Conservation (phyloP, 257 asterid genomes). For the Mentha longifolia region DNA sequence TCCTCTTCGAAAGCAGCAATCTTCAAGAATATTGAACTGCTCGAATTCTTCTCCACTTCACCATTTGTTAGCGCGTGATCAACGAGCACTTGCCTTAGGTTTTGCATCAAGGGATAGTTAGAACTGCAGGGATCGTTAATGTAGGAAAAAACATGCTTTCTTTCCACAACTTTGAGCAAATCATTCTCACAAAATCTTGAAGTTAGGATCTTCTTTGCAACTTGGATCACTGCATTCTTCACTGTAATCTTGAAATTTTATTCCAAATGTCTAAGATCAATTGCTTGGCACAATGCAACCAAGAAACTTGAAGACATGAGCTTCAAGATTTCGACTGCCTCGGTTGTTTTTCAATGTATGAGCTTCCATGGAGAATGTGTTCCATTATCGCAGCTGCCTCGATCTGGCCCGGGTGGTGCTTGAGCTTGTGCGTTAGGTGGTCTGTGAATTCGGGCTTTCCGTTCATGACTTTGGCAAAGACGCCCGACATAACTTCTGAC, state of each 20-base stretch:
- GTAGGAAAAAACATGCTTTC: constrained; percentile 42
- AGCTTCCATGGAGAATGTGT: too few relatives aligned
- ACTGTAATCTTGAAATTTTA: constrained; percentile 41
- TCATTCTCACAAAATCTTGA: constrained; percentile 49
- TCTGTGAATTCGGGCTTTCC: constrained; percentile 55
- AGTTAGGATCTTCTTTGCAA: constrained; percentile 38
- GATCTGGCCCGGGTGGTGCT: constrained; percentile 34
- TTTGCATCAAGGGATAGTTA: constrained; percentile 46
- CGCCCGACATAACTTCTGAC: constrained; percentile 37
- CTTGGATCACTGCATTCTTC: constrained; percentile 41
- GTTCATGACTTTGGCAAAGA: constrained; percentile 49
- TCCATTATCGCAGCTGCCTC: too few relatives aligned
- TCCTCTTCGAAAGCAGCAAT: constrained; percentile 49
- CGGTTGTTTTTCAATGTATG: constrained; percentile 33
- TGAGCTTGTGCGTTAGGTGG: constrained; percentile 44
- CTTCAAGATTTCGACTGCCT: constrained; percentile 47
- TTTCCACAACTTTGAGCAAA: constrained; percentile 41
- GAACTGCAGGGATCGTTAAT: constrained; percentile 45
- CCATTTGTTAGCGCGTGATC: constrained; percentile 42
- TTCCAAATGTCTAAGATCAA: constrained; percentile 47
- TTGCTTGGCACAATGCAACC: constrained; percentile 51
- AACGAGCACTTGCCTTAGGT: constrained; percentile 43
- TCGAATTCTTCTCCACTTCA: constrained; percentile 26
- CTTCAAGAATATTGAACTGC: constrained; percentile 41
- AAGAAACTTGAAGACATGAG: constrained; percentile 49